Base-by-base conservation (phyloP, 2,329 filamentous ascomycete genomes). In the Sporothrix humicola region DNA sequence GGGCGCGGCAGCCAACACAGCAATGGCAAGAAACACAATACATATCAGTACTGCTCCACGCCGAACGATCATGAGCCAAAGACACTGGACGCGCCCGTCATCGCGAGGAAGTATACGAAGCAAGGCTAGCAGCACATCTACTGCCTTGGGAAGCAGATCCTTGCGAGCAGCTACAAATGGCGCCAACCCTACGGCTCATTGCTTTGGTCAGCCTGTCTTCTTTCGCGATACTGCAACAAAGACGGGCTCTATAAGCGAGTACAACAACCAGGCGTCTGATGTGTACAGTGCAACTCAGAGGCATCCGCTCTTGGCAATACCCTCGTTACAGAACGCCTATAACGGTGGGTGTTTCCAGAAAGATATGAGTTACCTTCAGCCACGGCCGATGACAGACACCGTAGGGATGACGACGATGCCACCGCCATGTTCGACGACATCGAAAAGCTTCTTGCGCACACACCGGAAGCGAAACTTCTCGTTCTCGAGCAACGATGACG, bases 401-500 rank as follows among this genome's bases (percentile, higher is more conserved):
- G 26, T 69, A 23, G 26, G 7, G 5, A 26, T 31, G 31, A 52
- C 68, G 48, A 2, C 26, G 8, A 48, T 20, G 3, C 37, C 23
- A 48, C 37, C 50, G 17, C 44, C 31, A 6, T 31, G 20, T n/a
- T 15, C 23, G 23, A 69, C 74, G 17, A 69, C 15, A n/a, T 71
- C 70, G 44, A 71, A 50, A 23, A 76, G 71, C 20, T 69, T 73
- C 23, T 17, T 71, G 9, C 66, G 61, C 7, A 7, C 56, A 6
- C 69, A 15, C 7, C 52, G 42, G 5, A 58, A 52, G 12, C 63
- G 52, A 8, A 73, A 69, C 58, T 74, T 74, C 44, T 76, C 75
- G 8, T 76, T 76, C 46, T 73, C 74, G 3, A 73, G 73, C 61
- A 63, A 70, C 48, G 73, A 75, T 8, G 44, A 82, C 78, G 71